phyloP scores from a whole-genome alignment of 2,329 filamentous ascomycete genomes.

The Arthrobotrys musiformis region DNA sequence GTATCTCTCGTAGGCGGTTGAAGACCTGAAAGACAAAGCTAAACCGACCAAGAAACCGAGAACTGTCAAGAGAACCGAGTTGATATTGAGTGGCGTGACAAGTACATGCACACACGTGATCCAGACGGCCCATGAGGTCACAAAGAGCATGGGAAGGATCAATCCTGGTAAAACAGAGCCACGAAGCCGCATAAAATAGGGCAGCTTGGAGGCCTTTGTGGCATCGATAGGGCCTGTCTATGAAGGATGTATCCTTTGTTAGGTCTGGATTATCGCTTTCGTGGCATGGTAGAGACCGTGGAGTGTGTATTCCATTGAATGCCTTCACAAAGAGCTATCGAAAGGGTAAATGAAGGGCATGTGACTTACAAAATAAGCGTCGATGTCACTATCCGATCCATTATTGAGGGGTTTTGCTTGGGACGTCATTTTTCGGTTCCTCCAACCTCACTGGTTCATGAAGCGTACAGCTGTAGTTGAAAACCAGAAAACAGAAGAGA shows the following conservation, averaged over 20 bases:
- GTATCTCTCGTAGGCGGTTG: conserved; percentile 80
- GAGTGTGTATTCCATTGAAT: not conserved
- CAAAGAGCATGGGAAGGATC: conserved; percentile 74
- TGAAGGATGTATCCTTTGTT: not conserved
- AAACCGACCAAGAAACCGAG: conserved; percentile 84
- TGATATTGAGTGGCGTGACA: conserved; percentile 27
- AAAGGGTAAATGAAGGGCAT: conserved; percentile 50
- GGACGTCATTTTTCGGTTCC: not conserved
- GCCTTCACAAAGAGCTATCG: not conserved
- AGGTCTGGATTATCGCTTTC: not conserved
- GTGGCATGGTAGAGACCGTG: not conserved
- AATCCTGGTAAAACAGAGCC: conserved; percentile 79
- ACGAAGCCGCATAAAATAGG: conserved; percentile 78
- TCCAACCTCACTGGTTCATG: not conserved
- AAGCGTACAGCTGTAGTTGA: not conserved
- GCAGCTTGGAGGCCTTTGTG: conserved; percentile 79
- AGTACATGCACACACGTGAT: conserved; percentile 66
- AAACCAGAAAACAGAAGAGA: not conserved
- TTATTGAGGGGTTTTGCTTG: not conserved
- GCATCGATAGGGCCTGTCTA: conserved; percentile 73
- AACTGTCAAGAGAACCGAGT: conserved; percentile 74
- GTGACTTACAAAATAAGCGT: conserved; percentile 25
- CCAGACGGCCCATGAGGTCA: conserved; percentile 73
- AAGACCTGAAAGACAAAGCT: conserved; percentile 78
- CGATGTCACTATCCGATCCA: conserved; percentile 20